Evolutionary conservation across 345 rosid genomes (phyloP).

Genomic region (Hibiscus trionum): DNA sequence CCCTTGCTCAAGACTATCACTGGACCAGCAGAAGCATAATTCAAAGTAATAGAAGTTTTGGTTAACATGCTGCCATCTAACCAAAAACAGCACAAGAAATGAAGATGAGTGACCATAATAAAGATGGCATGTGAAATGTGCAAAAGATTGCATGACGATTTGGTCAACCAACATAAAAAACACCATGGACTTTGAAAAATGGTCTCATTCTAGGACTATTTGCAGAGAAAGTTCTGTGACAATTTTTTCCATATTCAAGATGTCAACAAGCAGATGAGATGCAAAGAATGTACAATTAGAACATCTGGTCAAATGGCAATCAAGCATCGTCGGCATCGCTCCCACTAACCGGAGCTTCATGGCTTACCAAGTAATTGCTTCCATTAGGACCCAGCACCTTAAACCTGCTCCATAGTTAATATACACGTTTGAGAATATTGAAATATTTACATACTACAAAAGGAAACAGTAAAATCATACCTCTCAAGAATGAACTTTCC

Average conservation of each 20-base stretch:
- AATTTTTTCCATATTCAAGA: neutral
- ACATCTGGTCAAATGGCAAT: too few relatives aligned
- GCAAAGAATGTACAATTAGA: neutral
- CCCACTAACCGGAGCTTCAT: slow-evolving; percentile 34
- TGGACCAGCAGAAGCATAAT: neutral
- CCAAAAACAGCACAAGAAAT: neutral
- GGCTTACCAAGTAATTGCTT: slow-evolving; percentile 13
- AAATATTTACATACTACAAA: slow-evolving; percentile 9
- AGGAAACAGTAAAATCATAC: slow-evolving; percentile 19
- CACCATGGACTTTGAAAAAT: neutral
- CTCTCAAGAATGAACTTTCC: slow-evolving; percentile 71
- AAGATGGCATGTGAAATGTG: neutral
- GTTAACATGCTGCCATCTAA: neutral
- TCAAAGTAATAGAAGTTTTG: neutral
- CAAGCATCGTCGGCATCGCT: slow-evolving; percentile 39
- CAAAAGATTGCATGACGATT: neutral
- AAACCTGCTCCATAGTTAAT: slow-evolving; percentile 39
- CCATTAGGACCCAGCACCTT: slow-evolving; percentile 27
- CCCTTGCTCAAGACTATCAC: neutral
- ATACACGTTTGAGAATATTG: slow-evolving; percentile 8
- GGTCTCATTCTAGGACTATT: neutral
- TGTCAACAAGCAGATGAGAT: neutral
- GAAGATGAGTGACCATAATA: neutral
- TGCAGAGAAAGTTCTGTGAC: neutral
- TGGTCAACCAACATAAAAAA: neutral